These are phyloP conservation scores for Tolypocladium amazonense DNA, from an alignment of 2,329 filamentous ascomycete genomes.

Conservation along the genomic window DNA sequence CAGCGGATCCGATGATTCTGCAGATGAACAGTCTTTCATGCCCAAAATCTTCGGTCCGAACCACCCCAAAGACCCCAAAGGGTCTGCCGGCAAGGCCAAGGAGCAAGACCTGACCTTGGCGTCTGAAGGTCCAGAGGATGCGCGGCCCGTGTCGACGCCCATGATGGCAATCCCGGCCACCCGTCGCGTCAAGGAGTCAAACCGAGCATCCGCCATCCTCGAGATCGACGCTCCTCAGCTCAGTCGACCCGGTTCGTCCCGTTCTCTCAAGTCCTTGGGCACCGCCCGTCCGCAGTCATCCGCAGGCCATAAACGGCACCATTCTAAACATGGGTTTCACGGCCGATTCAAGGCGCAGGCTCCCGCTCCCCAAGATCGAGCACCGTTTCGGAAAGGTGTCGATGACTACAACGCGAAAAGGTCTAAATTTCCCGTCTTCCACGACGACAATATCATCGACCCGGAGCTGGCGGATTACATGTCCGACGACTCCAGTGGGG, in stretches of 20 bases:
- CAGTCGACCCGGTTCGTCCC: constrained; percentile 84
- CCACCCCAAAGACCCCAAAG: constrained; percentile 37
- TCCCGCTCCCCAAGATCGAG: constrained; percentile 59
- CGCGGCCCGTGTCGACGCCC: constrained; percentile 49
- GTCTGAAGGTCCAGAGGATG: constrained; percentile 33
- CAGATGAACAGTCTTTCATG: constrained; percentile 62
- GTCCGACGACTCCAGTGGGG: constrained; percentile 89
- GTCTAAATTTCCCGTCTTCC: constrained; percentile 75
- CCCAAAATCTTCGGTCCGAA: constrained; percentile 51
- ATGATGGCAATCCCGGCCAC: constrained; percentile 63
- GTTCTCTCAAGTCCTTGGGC: constrained; percentile 70
- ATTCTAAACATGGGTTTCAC: constrained; percentile 77
- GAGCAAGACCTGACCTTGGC: constrained; percentile 27
- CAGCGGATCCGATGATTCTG: constrained; percentile 78
- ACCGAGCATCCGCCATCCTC: constrained; percentile 76
- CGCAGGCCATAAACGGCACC: constrained; percentile 67
- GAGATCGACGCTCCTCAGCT: constrained; percentile 82
- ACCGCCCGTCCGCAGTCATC: constrained; percentile 63
- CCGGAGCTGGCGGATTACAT: constrained; percentile 91
- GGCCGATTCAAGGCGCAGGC: constrained; percentile 60
- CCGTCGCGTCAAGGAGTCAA: constrained; percentile 60
- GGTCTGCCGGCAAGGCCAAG: constrained; percentile 25
- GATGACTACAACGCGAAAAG: constrained; percentile 57
- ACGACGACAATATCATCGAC: constrained; percentile 97
- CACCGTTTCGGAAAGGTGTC: constrained; percentile 70